These are phyloP conservation scores for Parachaetomium inaequale DNA, from an alignment of 495 filamentous ascomycete genomes.

Conservation along the genomic window DNA sequence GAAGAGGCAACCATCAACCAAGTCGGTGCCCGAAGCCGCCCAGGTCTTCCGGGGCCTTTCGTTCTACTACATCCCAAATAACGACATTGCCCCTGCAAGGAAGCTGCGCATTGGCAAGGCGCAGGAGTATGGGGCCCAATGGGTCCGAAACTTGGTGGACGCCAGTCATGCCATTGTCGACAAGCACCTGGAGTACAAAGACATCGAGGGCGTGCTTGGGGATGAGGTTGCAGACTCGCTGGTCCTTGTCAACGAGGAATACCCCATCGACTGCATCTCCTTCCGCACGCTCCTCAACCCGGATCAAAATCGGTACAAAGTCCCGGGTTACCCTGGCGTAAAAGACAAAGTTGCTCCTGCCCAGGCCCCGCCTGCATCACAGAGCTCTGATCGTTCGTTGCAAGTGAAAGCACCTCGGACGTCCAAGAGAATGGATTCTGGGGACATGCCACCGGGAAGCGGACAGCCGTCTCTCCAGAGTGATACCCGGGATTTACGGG, in stretches of 20 bases:
- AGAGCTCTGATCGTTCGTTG: conserved; percentile 26
- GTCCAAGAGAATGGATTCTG: background rate
- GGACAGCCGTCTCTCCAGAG: conserved; percentile 10
- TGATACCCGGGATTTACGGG: background rate
- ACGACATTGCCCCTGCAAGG: conserved; percentile 63
- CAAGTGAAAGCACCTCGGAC: conserved; percentile 25
- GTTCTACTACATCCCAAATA: conserved; percentile 81
- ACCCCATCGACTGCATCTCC: conserved; percentile 73
- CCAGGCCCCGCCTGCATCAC: conserved; percentile 19
- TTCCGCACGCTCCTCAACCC: conserved; percentile 57
- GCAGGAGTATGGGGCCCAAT: conserved; percentile 67
- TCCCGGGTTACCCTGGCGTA: conserved; percentile 39
- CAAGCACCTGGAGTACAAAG: conserved; percentile 57
- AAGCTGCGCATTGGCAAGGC: conserved; percentile 69
- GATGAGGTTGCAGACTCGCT: conserved; percentile 47
- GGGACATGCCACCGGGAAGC: conserved; percentile 16
- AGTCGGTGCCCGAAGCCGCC: conserved; percentile 53
- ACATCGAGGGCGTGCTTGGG: conserved; percentile 62
- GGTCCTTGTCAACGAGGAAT: conserved; percentile 66
- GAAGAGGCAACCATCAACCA: conserved; percentile 40
- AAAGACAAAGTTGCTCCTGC: background rate
- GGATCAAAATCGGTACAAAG: conserved; percentile 55
- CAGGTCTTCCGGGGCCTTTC: conserved; percentile 62
- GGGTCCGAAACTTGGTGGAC: conserved; percentile 33
- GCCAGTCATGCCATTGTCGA: conserved; percentile 81